Percentiles rank a stretch among this genome's conserved stretches.
Evolutionary conservation across 1,284 basidiomycete genomes (phyloP).

Genomic region (Coniferiporia weirii): DNA sequence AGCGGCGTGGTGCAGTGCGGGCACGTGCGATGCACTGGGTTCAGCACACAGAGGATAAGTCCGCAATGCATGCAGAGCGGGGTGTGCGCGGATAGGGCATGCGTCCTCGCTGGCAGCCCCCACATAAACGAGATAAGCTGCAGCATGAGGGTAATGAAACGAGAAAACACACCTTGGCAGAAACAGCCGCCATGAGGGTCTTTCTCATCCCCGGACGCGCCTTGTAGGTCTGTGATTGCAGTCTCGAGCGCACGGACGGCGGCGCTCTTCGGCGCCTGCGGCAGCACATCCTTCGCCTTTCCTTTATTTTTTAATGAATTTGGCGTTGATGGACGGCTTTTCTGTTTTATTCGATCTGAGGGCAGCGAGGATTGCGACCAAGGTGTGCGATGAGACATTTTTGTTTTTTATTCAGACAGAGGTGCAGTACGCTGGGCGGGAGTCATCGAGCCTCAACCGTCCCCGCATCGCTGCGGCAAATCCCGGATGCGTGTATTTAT

Average conservation of each 20-base stretch:
- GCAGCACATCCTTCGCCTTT: conserved; percentile 25
- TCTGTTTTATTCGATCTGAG: conserved; percentile 42
- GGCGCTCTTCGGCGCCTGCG: conserved; percentile 36
- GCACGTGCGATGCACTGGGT: conserved; percentile 50
- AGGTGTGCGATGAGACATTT: conserved; percentile 30
- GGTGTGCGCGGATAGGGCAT: conserved; percentile 47
- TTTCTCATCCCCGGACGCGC: conserved; percentile 29
- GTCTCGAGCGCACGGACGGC: conserved; percentile 39
- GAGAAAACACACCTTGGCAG: conserved; percentile 47
- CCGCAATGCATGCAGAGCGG: conserved; percentile 57
- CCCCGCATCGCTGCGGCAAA: no score
- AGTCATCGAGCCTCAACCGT: no score
- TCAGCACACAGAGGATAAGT: conserved; percentile 55
- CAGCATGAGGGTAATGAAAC: not conserved
- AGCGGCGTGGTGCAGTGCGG: conserved; percentile 47
- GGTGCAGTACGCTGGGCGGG: no score
- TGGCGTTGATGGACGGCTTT: conserved; percentile 19
- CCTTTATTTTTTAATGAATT: conserved; percentile 24
- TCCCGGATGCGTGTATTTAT: no score
- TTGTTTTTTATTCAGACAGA: not conserved
- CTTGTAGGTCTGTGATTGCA: conserved; percentile 33
- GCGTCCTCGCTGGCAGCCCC: conserved; percentile 44
- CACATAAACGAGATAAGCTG: not conserved
- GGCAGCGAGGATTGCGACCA: conserved; percentile 37
- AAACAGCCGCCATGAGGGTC: conserved; percentile 63